Base-by-base conservation (phyloP, 257 asterid species). In the Gynochthodes officinalis region DNA sequence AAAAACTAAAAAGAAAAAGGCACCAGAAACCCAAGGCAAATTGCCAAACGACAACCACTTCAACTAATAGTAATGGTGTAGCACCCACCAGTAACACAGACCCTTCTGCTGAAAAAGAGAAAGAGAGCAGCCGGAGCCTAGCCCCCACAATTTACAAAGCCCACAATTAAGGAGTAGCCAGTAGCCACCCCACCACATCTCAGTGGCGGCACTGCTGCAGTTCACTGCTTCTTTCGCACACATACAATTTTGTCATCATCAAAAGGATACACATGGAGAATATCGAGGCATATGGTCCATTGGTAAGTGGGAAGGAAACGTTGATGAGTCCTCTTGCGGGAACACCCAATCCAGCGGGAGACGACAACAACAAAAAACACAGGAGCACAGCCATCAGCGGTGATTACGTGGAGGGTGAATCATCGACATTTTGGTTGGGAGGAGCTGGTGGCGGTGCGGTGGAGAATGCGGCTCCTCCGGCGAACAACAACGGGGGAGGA, bases 1-100 rank as follows among this genome's bases (percentile, higher is more conserved):
- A n/a, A n/a, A n/a, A n/a, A n/a, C n/a, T n/a, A n/a, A n/a, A n/a
- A n/a, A n/a, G n/a, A n/a, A n/a, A n/a, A n/a, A n/a, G n/a, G n/a
- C 46, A 33, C 67, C 67, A 61, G 67, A 61, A 61, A 61, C 42
- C 67, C 67, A 61, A 18, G 48, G 13, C 12, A 55, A 25, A 55
- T n/a, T n/a, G n/a, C n/a, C n/a, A n/a, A 28, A 59, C 14, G 15
- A 16, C 16, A 5, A 61, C 67, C 12, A 35, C 42, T 57, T 10
- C 21, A 8, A 15, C 35, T 16, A 32, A 25, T 60, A 30, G 5
- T 59, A 19, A n/a, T n/a, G n/a, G n/a, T n/a, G n/a, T n/a, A n/a
- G n/a, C n/a, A n/a, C n/a, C n/a, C n/a, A n/a, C n/a, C n/a, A n/a
- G n/a, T n/a, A n/a, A n/a, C n/a, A n/a, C n/a, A n/a, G n/a, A n/a